Evolutionary conservation across 441 rosid species (phyloP), one percentile per base, ranked within the genome.

Genomic region (Rhodomyrtus psidioides): DNA sequence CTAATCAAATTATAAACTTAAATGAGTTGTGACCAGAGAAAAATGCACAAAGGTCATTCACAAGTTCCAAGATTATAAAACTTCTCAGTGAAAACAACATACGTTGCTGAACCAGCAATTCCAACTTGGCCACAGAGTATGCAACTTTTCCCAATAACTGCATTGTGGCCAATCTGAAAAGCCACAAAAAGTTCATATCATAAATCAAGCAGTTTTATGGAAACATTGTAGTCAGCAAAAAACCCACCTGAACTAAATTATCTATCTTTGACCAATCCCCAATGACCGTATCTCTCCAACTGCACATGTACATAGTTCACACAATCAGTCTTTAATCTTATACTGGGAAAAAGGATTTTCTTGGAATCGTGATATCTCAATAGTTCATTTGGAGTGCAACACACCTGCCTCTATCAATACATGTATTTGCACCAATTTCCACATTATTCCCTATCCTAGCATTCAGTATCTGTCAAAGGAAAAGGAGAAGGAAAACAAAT

Each of bases 51-150:
- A 70, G n/a, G 49, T 21, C 51, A 0, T 81, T 51, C 83, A 51
- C 56, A 26, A 51, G 39, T 49, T 81, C 34, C 19, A 17, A 46
- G 56, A 81, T 81, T 81, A 81, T 49, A 81, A 23, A 70, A 70
- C 16, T 70, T 53, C 13, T 46, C 83, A 15, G 83, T 53, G 56
- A 81, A 57, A 83, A 89, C 55, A 81, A 85, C 94, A 85, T 93
- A 95, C 96, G 90, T 94, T 70, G 86, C 97, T 34, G 97, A 95
- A 85, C 96, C 98, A 82, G 95, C 98, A 85, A 96, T 91, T 75
- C 96, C 96, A 62, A 90, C 96, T 92, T 95, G 96, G 76, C 98
- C 95, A 90, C 97, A 95, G 4, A 96, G 94, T 91, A 95, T 89
- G 93, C 98, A 95, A 86, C 90, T 90, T 59, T 90, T 92, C 88